A percentile compares a stretch with the other conserved stretches of the same genome.
phyloP scores from a whole-genome alignment of 2,329 filamentous ascomycete species.

The Tothia fuscella region DNA sequence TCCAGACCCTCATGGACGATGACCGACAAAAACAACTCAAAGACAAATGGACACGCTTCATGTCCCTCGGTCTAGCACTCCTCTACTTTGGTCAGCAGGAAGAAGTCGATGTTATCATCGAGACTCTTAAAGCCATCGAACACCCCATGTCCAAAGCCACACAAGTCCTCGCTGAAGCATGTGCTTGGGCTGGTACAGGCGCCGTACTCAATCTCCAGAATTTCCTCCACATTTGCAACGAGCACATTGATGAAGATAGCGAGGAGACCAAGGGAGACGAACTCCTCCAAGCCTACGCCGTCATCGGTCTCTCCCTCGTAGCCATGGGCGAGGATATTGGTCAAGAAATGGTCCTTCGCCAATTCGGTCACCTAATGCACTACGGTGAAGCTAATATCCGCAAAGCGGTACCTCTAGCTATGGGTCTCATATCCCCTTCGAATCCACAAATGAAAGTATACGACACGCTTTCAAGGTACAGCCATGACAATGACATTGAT shows the following conservation, averaged over 20 bases:
- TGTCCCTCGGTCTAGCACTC: slow-evolving; percentile 83
- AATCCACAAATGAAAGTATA: slow-evolving; percentile 99
- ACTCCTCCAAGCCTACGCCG: slow-evolving; percentile 88
- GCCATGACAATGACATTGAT: slow-evolving; percentile 96
- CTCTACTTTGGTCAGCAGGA: slow-evolving; percentile 95
- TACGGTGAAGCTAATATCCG: slow-evolving; percentile 97
- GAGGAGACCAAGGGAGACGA: slow-evolving; percentile 54
- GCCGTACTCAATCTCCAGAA: slow-evolving; percentile 96
- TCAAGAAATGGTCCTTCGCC: slow-evolving; percentile 95
- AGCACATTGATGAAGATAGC: slow-evolving; percentile 80
- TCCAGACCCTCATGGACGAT: slow-evolving; percentile 86
- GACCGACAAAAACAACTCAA: slow-evolving; percentile 83
- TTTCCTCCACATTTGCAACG: slow-evolving; percentile 93
- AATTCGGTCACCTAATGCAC: slow-evolving; percentile 98
- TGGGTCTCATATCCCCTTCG: slow-evolving; percentile 92
- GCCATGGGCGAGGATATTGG: slow-evolving; percentile 98
- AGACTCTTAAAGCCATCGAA: slow-evolving; percentile 92
- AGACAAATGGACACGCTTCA: slow-evolving; percentile 96
- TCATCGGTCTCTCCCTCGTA: slow-evolving; percentile 84
- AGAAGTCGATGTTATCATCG: slow-evolving; percentile 94
- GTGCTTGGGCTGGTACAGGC: slow-evolving; percentile 94
- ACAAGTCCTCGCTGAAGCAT: slow-evolving; percentile 86
- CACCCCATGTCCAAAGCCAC: slow-evolving; percentile 97
- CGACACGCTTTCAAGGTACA: slow-evolving; percentile 93
- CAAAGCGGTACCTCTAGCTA: slow-evolving; percentile 86